These are phyloP conservation scores for Didymella glomerata DNA, from an alignment of 2,329 filamentous ascomycete genomes.

Conservation along the genomic window DNA sequence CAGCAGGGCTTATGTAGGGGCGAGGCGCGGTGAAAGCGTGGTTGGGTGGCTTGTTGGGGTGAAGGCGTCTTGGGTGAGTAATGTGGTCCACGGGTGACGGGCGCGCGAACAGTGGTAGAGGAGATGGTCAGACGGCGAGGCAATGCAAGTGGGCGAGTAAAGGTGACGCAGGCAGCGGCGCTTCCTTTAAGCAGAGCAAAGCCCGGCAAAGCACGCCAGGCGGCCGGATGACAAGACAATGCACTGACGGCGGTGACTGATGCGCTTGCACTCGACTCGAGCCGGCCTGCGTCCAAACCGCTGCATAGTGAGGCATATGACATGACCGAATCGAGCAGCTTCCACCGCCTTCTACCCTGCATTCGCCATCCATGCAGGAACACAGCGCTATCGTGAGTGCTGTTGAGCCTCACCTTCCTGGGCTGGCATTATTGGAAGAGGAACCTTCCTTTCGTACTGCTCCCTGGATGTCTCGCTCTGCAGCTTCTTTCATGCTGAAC, in stretches of 20 bases:
- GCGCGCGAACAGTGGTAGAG: slow-evolving; percentile 5
- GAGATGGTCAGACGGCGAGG: slow-evolving; percentile 8
- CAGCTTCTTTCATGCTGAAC: slow-evolving; percentile 7
- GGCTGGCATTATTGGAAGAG: background rate
- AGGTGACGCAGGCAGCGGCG: slow-evolving; percentile 20
- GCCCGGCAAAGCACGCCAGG: slow-evolving; percentile 23
- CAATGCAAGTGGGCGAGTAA: slow-evolving; percentile 11
- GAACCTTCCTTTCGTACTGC: background rate
- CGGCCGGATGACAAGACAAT: slow-evolving; percentile 23
- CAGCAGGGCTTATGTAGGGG: slow-evolving; percentile 7
- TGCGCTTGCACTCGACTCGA: slow-evolving; percentile 20
- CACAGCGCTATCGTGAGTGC: slow-evolving; percentile 8
- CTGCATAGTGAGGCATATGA: slow-evolving; percentile 17
- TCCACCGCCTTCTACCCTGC: slow-evolving; percentile 22
- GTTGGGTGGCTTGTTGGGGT: slow-evolving; percentile 5
- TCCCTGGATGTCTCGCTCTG: slow-evolving; percentile 12
- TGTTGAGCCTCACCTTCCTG: slow-evolving; percentile 11
- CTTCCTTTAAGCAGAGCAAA: slow-evolving; percentile 20
- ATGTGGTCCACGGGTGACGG: slow-evolving; percentile 1
- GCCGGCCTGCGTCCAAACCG: slow-evolving; percentile 15
- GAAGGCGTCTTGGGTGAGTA: slow-evolving; percentile 9
- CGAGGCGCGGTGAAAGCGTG: slow-evolving; percentile 7
- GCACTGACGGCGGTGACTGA: slow-evolving; percentile 20
- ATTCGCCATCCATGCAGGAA: slow-evolving; percentile 19
- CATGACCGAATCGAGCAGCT: slow-evolving; percentile 13